Conservation (phyloP, 768 basidiomycete genomes). For the Jaapia argillacea region DNA sequence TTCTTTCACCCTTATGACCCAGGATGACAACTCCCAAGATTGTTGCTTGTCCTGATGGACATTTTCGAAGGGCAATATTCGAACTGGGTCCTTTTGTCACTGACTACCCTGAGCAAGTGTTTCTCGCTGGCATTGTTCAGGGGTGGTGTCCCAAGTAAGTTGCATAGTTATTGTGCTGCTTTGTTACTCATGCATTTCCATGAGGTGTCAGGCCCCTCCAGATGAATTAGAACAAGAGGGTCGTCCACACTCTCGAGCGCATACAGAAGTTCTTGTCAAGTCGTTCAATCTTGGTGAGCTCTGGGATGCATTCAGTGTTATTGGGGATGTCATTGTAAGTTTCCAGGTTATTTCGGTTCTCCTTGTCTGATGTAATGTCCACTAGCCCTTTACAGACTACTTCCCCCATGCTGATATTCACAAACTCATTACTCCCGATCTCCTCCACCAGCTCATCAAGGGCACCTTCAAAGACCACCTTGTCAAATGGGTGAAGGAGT, state of each 20-base stretch:
- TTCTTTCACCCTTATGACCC: slow-evolving; percentile 8
- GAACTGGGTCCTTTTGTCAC: slow-evolving; percentile 12
- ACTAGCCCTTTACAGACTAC: slow-evolving; percentile 23
- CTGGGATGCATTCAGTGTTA: slow-evolving; percentile 24
- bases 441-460: slow-evolving; percentile 27
- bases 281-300: slow-evolving; percentile 11
- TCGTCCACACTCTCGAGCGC: slow-evolving; percentile 8
- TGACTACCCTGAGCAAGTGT: slow-evolving; percentile 13
- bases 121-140: slow-evolving; percentile 9
- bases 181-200: no score
- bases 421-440: slow-evolving; percentile 19
- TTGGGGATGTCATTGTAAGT: slow-evolving; percentile 22
- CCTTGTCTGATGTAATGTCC: no score
- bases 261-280: slow-evolving; percentile 14
- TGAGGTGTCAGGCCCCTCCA: slow-evolving; percentile 4
- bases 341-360: no score
- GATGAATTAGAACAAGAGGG: slow-evolving; percentile 16
- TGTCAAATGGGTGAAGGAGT: slow-evolving; percentile 21
- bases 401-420: slow-evolving; percentile 28
- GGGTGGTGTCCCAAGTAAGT: slow-evolving; percentile 13
- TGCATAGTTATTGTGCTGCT: no score
- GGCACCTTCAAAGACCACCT: slow-evolving; percentile 29
- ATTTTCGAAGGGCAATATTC: slow-evolving; percentile 12
- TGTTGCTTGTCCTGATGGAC: slow-evolving; percentile 10
- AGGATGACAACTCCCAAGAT: slow-evolving; percentile 12